Evolutionary conservation across 345 rosid species (phyloP), one percentile per base, ranked within the genome.

Genomic region (Dipteronia dyeriana): DNA sequence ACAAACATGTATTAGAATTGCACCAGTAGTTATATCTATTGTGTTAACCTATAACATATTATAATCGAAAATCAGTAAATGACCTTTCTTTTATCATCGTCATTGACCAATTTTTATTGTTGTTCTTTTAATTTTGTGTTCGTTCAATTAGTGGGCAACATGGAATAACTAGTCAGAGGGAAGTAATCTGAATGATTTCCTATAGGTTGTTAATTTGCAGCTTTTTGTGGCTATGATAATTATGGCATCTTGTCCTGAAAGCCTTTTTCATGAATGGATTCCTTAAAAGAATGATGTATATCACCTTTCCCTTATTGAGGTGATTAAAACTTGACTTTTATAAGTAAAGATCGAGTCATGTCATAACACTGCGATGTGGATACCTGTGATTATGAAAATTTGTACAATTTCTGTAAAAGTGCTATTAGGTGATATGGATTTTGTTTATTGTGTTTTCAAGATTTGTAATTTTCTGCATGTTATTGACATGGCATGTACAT

Each of bases 401-500:
- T 13, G 5, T 5, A 0, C 20, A 57, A 22, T 5, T 57, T 57
- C 62, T 57, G 9, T 57, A 7, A 1, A 70, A 4, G 11, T 11
- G n/a, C 68, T 70, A 31, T 70, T 29, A 57, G 43, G 51, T 64
- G 39, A 60, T 59, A 17, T 20, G 49, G 54, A 41, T 26, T 72
- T 73, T 64, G 23, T 59, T 73, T 43, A 25, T 17, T 34, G 43
- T 25, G 57, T 12, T 19, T 62, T 1, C 17, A 60, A 60, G 4
- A 0, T 34, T 22, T 49, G 68, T 59, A 67, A 74, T 13, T 69
- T 41, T 57, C 65, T 74, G 26, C 66, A 47, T 77, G 20, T 65
- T 26, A 3, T 68, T 78, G 38, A 71, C 64, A 56, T 47, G 73
- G 68, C 62, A 43, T 77, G 74, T 73, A 73, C 26, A 67, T 79